Percentiles rank a stretch among this genome's conserved stretches.
Conservation (phyloP, 2,329 filamentous ascomycete species). For the Alternaria metachromatica region DNA sequence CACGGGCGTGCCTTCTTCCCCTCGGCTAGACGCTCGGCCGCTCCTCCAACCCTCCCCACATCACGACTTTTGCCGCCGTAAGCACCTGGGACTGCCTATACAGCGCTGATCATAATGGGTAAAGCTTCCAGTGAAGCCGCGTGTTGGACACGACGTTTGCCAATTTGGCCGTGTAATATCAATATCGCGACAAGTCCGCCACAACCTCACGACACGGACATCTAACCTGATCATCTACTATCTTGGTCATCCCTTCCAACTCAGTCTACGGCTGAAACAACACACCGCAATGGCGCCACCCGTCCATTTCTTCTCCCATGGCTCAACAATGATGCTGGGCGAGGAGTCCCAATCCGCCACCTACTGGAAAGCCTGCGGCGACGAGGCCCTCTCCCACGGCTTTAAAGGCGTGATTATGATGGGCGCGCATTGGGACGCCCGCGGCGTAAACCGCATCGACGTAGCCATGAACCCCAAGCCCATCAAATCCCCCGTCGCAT, state of each 20-base stretch:
- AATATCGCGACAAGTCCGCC: background rate
- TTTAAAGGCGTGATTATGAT: constrained; percentile 72
- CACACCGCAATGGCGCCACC: constrained; percentile 52
- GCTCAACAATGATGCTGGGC: constrained; percentile 75
- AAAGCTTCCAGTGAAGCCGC: background rate
- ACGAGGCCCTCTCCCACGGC: constrained; percentile 64
- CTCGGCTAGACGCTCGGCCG: background rate
- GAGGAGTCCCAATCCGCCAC: constrained; percentile 66
- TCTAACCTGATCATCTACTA: background rate
- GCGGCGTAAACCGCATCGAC: constrained; percentile 62
- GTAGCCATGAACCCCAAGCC: constrained; percentile 67
- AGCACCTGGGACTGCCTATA: background rate
- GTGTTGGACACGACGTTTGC: background rate
- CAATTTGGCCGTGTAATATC: background rate
- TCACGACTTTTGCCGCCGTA: constrained; percentile 14
- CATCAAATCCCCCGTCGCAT: constrained; percentile 68
- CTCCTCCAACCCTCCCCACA: constrained; percentile 14
- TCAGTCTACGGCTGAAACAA: background rate
- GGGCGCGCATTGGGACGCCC: constrained; percentile 72
- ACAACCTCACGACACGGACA: background rate
- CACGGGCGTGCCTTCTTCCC: background rate
- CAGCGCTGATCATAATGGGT: background rate
- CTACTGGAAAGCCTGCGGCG: constrained; percentile 71
- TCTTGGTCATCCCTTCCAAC: background rate
- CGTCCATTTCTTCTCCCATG: constrained; percentile 73